These are phyloP conservation scores for Jimgerdemannia lactiflua DNA, from an alignment of 192 early-diverging fungal genomes.

Conservation along the genomic window DNA sequence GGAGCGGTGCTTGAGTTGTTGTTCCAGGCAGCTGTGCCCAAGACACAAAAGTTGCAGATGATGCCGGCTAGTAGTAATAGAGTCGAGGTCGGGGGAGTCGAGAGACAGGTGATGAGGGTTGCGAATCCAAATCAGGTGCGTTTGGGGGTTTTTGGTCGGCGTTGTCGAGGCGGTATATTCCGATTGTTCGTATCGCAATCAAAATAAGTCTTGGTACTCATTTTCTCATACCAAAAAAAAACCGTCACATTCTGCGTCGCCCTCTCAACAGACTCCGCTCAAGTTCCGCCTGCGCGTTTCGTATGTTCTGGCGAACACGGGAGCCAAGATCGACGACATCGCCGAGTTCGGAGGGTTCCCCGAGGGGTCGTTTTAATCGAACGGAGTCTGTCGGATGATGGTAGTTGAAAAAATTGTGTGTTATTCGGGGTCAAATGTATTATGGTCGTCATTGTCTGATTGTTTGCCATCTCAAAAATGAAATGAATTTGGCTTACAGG, in stretches of 20 bases:
- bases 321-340: constrained; percentile 48
- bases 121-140: constrained; percentile 76
- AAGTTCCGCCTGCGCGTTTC: constrained; percentile 53
- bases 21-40: constrained; percentile 94
- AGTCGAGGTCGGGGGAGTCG: constrained; percentile 56
- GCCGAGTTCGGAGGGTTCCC: constrained; percentile 58
- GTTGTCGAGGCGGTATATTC: no score
- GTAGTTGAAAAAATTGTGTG: not conserved
- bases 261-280: constrained; percentile 41
- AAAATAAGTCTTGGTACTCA: no score
- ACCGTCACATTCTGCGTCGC: not conserved
- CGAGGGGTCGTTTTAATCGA: constrained; percentile 43
- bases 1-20: constrained; percentile 57
- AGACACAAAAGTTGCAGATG: constrained; percentile 87
- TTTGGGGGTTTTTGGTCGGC: not conserved
- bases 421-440: no score
- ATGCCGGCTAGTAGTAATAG: constrained; percentile 68
- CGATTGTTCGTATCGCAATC: no score
- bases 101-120: constrained; percentile 80
- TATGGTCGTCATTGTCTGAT: no score
- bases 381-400: not conserved
- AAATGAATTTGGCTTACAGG: no score
- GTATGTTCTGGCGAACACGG: constrained; percentile 39
- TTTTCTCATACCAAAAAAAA: not conserved
- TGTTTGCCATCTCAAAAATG: no score